A percentile compares a stretch with the other conserved stretches of the same genome.
phyloP scores from a whole-genome alignment of 306 rosid species.

The Quillaja saponaria region DNA sequence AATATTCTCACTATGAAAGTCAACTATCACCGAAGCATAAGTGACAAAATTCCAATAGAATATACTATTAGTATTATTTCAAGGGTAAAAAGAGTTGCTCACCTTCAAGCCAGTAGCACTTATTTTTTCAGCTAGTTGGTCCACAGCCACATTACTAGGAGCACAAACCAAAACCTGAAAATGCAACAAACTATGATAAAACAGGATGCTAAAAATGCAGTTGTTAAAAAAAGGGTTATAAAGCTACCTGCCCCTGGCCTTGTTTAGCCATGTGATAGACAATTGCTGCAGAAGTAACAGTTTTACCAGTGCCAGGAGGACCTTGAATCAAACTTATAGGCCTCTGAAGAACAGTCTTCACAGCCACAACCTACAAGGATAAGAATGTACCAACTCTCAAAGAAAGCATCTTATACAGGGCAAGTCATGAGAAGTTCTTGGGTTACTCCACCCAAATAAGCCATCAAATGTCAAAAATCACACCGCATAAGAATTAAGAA shows the following conservation, averaged over 20 bases:
- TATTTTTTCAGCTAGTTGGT: slow-evolving; percentile 96
- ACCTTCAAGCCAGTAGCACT: slow-evolving; percentile 99
- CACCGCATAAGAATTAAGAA: no score
- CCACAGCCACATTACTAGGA: slow-evolving; percentile 97
- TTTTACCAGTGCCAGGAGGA: slow-evolving; percentile 99
- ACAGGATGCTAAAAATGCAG: neutral
- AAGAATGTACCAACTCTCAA: slow-evolving; percentile 1
- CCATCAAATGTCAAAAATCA: no score
- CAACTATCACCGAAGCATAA: neutral
- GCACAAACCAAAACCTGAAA: slow-evolving; percentile 96
- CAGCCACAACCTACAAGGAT: slow-evolving; percentile 80
- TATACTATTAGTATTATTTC: neutral
- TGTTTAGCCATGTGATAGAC: slow-evolving; percentile 99
- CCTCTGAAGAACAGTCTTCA: slow-evolving; percentile 97
- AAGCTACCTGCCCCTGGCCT: slow-evolving; percentile 93
- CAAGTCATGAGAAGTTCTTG: neutral
- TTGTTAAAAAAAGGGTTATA: neutral
- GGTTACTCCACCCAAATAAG: no score
- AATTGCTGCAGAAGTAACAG: slow-evolving; percentile 98
- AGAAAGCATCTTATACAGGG: neutral
- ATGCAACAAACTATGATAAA: neutral
- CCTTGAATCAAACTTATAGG: slow-evolving; percentile 99
- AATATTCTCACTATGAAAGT: neutral
- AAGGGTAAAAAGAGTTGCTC: neutral
- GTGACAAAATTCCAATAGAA: slow-evolving; percentile 9